A percentile compares a stretch with the other conserved stretches of the same genome.
phyloP scores from a whole-genome alignment of 495 filamentous ascomycete species.

The Jackrogersella multiformis region DNA sequence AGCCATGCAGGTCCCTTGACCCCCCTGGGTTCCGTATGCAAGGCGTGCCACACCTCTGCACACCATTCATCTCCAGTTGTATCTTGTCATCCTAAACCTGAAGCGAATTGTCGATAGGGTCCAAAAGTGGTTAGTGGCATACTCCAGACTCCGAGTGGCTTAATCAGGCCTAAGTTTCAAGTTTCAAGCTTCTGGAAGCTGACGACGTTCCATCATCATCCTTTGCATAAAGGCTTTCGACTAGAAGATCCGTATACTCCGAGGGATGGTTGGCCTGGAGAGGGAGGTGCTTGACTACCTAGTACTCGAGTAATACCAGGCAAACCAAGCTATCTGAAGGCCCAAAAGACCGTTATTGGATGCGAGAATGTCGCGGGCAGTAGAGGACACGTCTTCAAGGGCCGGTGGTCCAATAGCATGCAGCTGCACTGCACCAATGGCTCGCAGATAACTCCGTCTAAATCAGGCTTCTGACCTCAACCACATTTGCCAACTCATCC shows the following conservation, averaged over 20 bases:
- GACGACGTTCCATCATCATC: background rate
- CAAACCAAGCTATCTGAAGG: slow-evolving; percentile 2
- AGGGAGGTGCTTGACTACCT: slow-evolving; percentile 4
- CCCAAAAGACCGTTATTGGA: slow-evolving; percentile 23
- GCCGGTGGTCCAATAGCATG: slow-evolving; percentile 26
- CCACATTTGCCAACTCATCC: slow-evolving; percentile 42
- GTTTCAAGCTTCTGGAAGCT: slow-evolving; percentile 15
- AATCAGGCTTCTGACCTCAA: slow-evolving; percentile 42
- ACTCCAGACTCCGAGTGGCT: slow-evolving; percentile 21
- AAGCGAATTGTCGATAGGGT: slow-evolving; percentile 17
- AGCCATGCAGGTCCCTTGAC: slow-evolving; percentile 39
- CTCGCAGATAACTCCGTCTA: slow-evolving; percentile 26
- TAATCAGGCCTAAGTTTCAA: slow-evolving; percentile 13
- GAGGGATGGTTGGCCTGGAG: slow-evolving; percentile 4
- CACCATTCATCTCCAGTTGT: too few species aligned
- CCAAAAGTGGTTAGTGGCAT: slow-evolving; percentile 24
- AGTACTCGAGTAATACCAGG: slow-evolving; percentile 9
- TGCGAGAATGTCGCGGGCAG: slow-evolving; percentile 32
- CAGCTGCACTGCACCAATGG: slow-evolving; percentile 31
- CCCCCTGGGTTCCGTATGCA: slow-evolving; percentile 37
- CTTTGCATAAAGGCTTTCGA: background rate
- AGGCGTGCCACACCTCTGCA: slow-evolving; percentile 31
- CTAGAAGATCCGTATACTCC: background rate
- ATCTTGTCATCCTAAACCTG: slow-evolving; percentile 4
- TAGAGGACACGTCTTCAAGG: slow-evolving; percentile 28